Evolutionary conservation across 257 asterid species (phyloP).

Genomic region (Solanum corneliomulleri): DNA sequence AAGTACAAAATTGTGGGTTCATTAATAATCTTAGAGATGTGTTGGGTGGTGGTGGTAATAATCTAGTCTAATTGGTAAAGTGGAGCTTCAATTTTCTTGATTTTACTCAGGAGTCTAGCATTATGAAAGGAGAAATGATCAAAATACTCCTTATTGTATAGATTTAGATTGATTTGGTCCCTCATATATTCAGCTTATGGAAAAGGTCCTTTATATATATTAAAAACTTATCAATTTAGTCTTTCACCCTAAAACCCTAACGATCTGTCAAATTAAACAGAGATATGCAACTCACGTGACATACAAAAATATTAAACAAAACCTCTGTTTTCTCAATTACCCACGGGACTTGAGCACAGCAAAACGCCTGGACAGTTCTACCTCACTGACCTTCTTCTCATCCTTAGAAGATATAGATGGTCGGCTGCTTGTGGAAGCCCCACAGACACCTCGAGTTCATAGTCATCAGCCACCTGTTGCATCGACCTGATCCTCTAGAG

Average conservation of each 20-base stretch:
- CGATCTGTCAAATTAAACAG: too few species aligned
- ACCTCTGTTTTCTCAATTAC: conserved; percentile 8
- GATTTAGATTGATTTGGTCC: too few species aligned
- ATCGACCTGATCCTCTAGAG: conserved; percentile 43
- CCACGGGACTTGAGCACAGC: conserved; percentile 95
- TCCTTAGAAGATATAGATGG: conserved; percentile 39
- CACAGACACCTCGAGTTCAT: conserved; percentile 86
- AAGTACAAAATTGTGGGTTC: neutral
- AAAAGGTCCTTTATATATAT: too few species aligned
- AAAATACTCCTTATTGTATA: too few species aligned
- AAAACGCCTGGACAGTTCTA: conserved; percentile 74
- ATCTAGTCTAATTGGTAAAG: neutral
- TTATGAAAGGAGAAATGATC: neutral
- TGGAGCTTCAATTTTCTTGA: neutral
- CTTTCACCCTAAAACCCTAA: too few species aligned
- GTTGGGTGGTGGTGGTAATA: neutral
- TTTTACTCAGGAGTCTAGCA: neutral
- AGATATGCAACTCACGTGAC: too few species aligned
- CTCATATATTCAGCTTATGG: too few species aligned
- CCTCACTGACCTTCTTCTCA: conserved; percentile 78
- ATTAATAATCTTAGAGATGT: neutral
- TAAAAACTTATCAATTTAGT: too few species aligned
- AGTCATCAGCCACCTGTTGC: conserved; percentile 94
- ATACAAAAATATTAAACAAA: too few species aligned
- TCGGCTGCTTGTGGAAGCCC: conserved; percentile 84